phyloP scores from a whole-genome alignment of 2,329 filamentous ascomycete species.

The Ceratocystiopsis brevicomis region DNA sequence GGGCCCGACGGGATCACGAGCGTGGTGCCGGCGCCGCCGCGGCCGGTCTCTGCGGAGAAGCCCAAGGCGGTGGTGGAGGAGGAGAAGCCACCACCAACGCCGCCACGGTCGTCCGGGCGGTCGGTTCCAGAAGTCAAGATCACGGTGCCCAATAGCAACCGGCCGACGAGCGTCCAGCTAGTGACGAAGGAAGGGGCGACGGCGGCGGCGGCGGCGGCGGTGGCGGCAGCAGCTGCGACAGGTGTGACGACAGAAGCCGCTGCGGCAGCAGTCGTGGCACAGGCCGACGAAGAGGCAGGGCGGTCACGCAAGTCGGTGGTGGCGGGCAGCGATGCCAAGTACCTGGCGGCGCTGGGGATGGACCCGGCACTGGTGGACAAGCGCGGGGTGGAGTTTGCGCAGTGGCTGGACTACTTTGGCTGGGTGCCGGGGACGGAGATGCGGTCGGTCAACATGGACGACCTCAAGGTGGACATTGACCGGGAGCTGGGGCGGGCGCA shows the following conservation, averaged over 20 bases:
- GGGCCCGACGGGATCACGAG: slow-evolving; percentile 79
- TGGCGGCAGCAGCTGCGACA: slow-evolving; percentile 10
- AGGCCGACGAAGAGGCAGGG: too few relatives aligned
- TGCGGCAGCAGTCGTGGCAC: too few relatives aligned
- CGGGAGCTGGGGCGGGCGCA: slow-evolving; percentile 80
- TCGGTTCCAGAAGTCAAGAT: slow-evolving; percentile 40
- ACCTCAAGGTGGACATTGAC: slow-evolving; percentile 65
- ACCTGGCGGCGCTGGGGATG: slow-evolving; percentile 58
- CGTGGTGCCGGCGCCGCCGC: slow-evolving; percentile 62
- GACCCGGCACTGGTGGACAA: slow-evolving; percentile 60
- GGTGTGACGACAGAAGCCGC: slow-evolving; percentile 21
- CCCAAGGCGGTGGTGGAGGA: slow-evolving; percentile 14
- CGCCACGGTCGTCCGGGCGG: slow-evolving; percentile 24
- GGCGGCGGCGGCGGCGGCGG: neutral
- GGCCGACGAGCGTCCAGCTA: slow-evolving; percentile 22
- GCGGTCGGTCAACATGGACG: slow-evolving; percentile 56
- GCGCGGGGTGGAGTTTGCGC: slow-evolving; percentile 61
- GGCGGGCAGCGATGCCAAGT: slow-evolving; percentile 58
- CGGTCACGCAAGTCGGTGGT: slow-evolving; percentile 38
- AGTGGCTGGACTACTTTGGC: slow-evolving; percentile 68
- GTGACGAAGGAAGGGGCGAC: slow-evolving; percentile 11
- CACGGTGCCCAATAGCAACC: slow-evolving; percentile 26
- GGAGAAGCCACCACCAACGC: slow-evolving; percentile 15
- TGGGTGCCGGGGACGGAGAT: slow-evolving; percentile 65
- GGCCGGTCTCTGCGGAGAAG: slow-evolving; percentile 22